Percentiles rank a stretch among this genome's conserved stretches.
These are phyloP conservation scores for Nothophytophthora sp. DNA, from an alignment of 352 stramenopile genomes.

Conservation along the genomic window DNA sequence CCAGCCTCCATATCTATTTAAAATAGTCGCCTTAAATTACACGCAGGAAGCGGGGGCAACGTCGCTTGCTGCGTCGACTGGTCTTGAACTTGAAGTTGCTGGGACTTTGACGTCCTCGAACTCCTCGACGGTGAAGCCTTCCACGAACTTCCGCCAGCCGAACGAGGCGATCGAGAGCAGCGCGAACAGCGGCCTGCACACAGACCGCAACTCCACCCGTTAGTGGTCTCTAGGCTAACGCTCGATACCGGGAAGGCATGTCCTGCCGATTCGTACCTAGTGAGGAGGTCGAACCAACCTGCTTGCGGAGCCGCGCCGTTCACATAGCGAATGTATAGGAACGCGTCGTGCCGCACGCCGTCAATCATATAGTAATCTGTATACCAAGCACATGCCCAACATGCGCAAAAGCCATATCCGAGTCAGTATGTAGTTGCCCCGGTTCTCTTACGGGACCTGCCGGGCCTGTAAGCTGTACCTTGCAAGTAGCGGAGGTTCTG, in stretches of 20 bases:
- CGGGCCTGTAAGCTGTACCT: too few species aligned
- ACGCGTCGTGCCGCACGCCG: conserved; percentile 75
- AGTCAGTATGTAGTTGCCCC: too few species aligned
- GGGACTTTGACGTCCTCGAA: conserved; percentile 30
- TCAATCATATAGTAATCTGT: conserved; percentile 90
- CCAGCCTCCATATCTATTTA: neutral
- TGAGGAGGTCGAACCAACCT: conserved; percentile 70
- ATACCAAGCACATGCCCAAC: conserved; percentile 3
- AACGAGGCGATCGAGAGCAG: conserved; percentile 72
- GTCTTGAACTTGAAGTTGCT: conserved; percentile 2
- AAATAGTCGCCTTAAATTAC: conserved; percentile 1
- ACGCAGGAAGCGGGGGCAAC: neutral
- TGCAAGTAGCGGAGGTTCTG: conserved; percentile 91
- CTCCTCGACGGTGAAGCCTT: conserved; percentile 42
- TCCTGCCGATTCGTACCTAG: conserved; percentile 32
- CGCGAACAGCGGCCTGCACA: conserved; percentile 43
- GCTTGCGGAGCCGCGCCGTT: conserved; percentile 64
- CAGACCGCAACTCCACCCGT: conserved; percentile 6
- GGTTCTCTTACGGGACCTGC: too few species aligned
- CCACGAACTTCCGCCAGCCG: conserved; percentile 63
- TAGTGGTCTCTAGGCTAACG: too few species aligned
- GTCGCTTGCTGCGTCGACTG: conserved; percentile 9
- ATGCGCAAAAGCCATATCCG: too few species aligned
- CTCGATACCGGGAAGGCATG: too few species aligned
- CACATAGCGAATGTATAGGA: conserved; percentile 87